Base-by-base conservation (phyloP, 2,329 filamentous ascomycete species). In the Xenoacremonium recifei region DNA sequence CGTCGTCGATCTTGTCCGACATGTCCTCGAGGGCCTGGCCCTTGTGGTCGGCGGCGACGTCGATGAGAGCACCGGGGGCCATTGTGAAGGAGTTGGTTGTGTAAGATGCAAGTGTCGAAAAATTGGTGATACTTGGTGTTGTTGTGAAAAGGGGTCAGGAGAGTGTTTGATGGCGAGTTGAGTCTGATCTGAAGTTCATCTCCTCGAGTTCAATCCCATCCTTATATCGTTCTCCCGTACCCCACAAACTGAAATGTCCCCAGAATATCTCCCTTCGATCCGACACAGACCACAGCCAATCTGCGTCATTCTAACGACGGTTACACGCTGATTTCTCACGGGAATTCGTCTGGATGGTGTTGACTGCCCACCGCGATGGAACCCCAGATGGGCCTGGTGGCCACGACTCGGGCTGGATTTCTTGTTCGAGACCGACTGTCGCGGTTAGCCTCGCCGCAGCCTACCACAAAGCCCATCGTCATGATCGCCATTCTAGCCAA, bases 1-100 rank as follows among this genome's bases (percentile, higher is more conserved):
- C 71, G n/a, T 71, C 65, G 59, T 80, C 66, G 33, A 68, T 62
- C 55, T 62, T 57, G 51, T 69, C 77, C 40, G 78, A 76, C 52
- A 70, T 61, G 49, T 70, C 69, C 52, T 78, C 75, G 32, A 80
- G 68, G 31, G 55, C 60, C 25, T 47, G 47, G 41, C 53, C 55
- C 39, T 54, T 38, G 17, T 50, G 49, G 42, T 52, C 54, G 35
- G 47, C 41, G 45, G 50, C 47, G 23, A 55, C 51, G 40, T 57
- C 55, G 37, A 58, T 30, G 21, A 54, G 23, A 33, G 55, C 55
- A 25, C 51, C 16, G 32, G 55, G 55, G 36, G 55, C 53, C 55
- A 58, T 58, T 52, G 45, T 55, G 50, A 49, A 39, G 27, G 30
- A 40, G 41, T 37, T n/a, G n/a, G n/a, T n/a, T n/a, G n/a, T n/a